Base-by-base conservation (phyloP, 495 filamentous ascomycete genomes). In the Astrothelium macrocarpum region DNA sequence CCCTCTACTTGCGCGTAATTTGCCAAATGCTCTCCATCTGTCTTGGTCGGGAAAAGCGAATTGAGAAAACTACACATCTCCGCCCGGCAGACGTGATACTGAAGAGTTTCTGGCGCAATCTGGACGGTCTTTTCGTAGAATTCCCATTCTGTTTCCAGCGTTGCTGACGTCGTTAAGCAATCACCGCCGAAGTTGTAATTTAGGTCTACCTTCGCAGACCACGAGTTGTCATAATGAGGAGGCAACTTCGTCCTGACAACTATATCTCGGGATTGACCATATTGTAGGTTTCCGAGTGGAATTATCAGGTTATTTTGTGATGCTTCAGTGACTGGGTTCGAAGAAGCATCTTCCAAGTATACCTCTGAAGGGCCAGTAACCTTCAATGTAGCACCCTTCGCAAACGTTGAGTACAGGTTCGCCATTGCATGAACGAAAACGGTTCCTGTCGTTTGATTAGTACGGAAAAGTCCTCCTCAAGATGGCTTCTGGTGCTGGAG, bases 351-450 rank as follows among this genome's bases (percentile, higher is more conserved):
- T 56, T 56, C 49, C 25, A 56, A 25, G 16, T 0, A 56, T 16
- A 29, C 25, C 11, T 56, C 25, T 20, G 16, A 29, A 28, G 49
- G 25, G 9, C 12, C 49, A n/a, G 7, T 25, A 16, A 43, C 20
- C 10, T 32, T 23, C 5, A 62, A 28, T 7, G 23, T 46, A 11
- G 62, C 49, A 5, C 31, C 45, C 23, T 32, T 34, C 3, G 45
- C 43, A 32, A 59, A 64, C 25, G 62, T 64, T 9, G 43, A 59
- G 31, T 59, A 59, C 7, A 64, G 62, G 53, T 64, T 64, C 5
- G 62, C 62, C 16, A 64, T 29, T 2, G 62, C 62, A 39, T 64
- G 62, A 60, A 64, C 53, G 62, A 64, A 64, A 20, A 64, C 62
- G 4, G 62, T 64, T 25, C 62, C 49, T 56, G 10, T 56, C 4